phyloP scores from a whole-genome alignment of 495 filamentous ascomycete species.

The Haplographium delicatum region DNA sequence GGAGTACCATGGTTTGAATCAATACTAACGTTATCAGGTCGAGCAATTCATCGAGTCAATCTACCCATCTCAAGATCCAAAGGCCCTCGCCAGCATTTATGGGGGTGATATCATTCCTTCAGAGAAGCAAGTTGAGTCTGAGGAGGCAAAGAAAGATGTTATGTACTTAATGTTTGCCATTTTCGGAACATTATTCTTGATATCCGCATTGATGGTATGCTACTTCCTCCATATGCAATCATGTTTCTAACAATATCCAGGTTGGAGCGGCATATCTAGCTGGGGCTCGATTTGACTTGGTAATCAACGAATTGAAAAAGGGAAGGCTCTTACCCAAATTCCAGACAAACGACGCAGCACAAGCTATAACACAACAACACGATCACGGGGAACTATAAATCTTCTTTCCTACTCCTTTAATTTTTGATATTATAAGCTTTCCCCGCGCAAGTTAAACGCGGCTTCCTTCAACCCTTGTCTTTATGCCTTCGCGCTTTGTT shows the following conservation, averaged over 20 bases:
- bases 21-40: slow-evolving; percentile 49
- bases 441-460: background rate
- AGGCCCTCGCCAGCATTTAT: slow-evolving; percentile 32
- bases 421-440: slow-evolving; percentile 12
- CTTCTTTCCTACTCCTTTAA: background rate
- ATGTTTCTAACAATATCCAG: slow-evolving; percentile 21
- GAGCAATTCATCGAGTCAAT: slow-evolving; percentile 96
- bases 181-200: slow-evolving; percentile 49
- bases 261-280: slow-evolving; percentile 32
- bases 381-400: slow-evolving; percentile 25
- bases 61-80: slow-evolving; percentile 66
- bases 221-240: background rate
- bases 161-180: slow-evolving; percentile 60
- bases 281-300: slow-evolving; percentile 59
- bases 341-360: background rate
- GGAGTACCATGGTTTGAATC: background rate
- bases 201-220: slow-evolving; percentile 63
- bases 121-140: slow-evolving; percentile 33
- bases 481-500: slow-evolving; percentile 2
- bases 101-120: slow-evolving; percentile 30
- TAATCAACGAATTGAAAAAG: slow-evolving; percentile 46
- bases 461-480: background rate
- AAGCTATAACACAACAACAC: slow-evolving; percentile 13
- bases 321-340: slow-evolving; percentile 35
- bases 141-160: slow-evolving; percentile 51